Base-by-base conservation (phyloP, 2,329 filamentous ascomycete species). In the Fusarium subglutinans region DNA sequence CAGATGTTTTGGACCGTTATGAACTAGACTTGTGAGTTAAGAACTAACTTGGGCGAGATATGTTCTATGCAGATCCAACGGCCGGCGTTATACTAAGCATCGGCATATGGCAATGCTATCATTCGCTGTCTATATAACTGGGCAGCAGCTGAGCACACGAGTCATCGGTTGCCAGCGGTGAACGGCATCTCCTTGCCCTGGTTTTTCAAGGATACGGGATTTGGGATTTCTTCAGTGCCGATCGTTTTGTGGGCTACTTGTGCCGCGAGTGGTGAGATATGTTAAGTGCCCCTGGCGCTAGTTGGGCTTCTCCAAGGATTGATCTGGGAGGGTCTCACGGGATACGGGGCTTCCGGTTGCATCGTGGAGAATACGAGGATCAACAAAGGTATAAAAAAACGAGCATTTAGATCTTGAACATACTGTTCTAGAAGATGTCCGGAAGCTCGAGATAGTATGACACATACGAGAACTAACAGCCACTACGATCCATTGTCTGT, bases 101-200 rank as follows among this genome's bases (percentile, higher is more conserved):
- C 50, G 33, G 51, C 35, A 54, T 28, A 54, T 38, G 5, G 9
- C 24, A n/a, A 3, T 38, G n/a, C 50, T 54, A 10, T 54, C 24
- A n/a, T 54, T 54, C 51, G 20, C 35, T 17, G 11, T 12, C 24
- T 28, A 38, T 54, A 28, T 54, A 28, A 54, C 51, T 54, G 51
- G 38, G 15, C 20, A 44, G 40, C 30, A 57, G 55, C 14, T 55
- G 26, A 40, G 37, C 18, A 35, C 18, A 63, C 48, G 60, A 69
- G 66, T 63, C 65, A 62, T 62, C 47, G 14, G 50, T 10, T 44
- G 63, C 15, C 50, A 51, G n/a, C 38, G 50, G 38, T 69, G 43
- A 44, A 40, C 33, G 28, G 22, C 26, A 50, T 35, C 41, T 33
- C 24, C 43, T 20, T 60, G 30, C 12, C 28, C 40, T 24, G 5